Conservation (phyloP, 768 basidiomycete species). For the Amanita phalloides region DNA sequence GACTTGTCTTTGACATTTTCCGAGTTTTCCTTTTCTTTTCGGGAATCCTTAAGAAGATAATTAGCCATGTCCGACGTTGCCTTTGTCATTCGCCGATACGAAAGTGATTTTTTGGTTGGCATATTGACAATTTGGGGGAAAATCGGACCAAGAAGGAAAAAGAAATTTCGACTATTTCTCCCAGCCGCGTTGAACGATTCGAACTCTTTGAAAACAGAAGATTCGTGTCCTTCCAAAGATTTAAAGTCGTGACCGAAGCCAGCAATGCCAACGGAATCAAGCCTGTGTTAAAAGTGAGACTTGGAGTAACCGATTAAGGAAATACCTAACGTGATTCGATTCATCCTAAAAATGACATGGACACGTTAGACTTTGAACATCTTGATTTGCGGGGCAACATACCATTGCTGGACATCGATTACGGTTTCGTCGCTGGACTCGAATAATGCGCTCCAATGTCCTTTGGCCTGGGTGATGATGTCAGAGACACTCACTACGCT, state of each 20-base stretch:
- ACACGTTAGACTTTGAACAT: not conserved
- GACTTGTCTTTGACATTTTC: conserved; percentile 22
- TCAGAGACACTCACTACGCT: not conserved
- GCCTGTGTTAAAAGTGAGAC: conserved; percentile 16
- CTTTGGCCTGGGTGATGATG: conserved; percentile 20
- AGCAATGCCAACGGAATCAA: conserved; percentile 49
- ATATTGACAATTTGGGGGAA: conserved; percentile 25
- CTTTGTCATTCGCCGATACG: conserved; percentile 17
- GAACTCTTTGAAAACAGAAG: conserved; percentile 29
- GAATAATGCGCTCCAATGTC: conserved; percentile 17
- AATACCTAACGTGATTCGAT: conserved; percentile 26
- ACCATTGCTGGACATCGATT: conserved; percentile 42
- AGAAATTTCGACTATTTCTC: conserved; percentile 4
- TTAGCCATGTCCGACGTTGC: conserved; percentile 29
- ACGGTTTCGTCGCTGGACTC: conserved; percentile 16
- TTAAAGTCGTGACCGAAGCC: conserved; percentile 52
- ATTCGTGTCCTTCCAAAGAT: conserved; percentile 34
- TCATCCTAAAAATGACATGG: conserved; percentile 24
- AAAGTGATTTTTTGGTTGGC: conserved; percentile 22
- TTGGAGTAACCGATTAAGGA: too few species aligned
- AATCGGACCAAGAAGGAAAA: conserved; percentile 24
- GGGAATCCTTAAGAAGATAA: conserved; percentile 24
- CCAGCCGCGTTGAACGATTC: conserved; percentile 19
- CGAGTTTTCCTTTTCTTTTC: conserved; percentile 19
- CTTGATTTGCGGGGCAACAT: conserved; percentile 1